Evolutionary conservation across 768 basidiomycete genomes (phyloP).

Genomic region (Agrocybe chaxingu): DNA sequence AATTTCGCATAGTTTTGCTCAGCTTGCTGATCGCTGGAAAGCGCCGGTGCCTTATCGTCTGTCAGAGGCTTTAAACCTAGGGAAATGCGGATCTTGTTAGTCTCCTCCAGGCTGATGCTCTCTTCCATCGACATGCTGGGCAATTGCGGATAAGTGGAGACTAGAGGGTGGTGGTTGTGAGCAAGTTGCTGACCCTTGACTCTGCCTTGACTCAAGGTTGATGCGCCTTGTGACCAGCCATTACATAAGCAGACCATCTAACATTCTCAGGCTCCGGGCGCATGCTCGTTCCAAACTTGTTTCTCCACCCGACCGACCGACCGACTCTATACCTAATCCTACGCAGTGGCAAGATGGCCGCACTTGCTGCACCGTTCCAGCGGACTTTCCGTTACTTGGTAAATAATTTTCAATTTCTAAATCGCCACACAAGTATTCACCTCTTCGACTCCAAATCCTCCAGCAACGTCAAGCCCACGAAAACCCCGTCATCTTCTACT

Average conservation of each 20-base stretch:
- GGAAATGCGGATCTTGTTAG: conserved; percentile 92
- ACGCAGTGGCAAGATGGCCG: conserved; percentile 32
- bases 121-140: conserved; percentile 70
- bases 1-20: conserved; percentile 81
- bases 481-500: conserved; percentile 88
- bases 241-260: neutral
- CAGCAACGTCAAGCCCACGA: conserved; percentile 93
- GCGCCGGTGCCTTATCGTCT: conserved; percentile 69
- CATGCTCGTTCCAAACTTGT: conserved; percentile 5
- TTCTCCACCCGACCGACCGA: conserved; percentile 3
- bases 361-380: conserved; percentile 44
- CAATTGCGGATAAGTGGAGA: conserved; percentile 5
- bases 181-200: conserved; percentile 1
- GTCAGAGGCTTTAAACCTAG: conserved; percentile 92
- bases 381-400: conserved; percentile 52
- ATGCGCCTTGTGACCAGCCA: neutral
- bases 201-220: neutral
- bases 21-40: conserved; percentile 78
- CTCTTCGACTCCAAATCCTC: conserved; percentile 8
- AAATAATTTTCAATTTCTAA: conserved; percentile 5
- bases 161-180: conserved; percentile 18
- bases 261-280: neutral
- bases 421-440: neutral
- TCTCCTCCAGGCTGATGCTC: conserved; percentile 90
- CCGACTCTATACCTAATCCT: conserved; percentile 1